phyloP scores from a whole-genome alignment of 805 yeast species.

The Tetrapisispora iriomotensis region DNA sequence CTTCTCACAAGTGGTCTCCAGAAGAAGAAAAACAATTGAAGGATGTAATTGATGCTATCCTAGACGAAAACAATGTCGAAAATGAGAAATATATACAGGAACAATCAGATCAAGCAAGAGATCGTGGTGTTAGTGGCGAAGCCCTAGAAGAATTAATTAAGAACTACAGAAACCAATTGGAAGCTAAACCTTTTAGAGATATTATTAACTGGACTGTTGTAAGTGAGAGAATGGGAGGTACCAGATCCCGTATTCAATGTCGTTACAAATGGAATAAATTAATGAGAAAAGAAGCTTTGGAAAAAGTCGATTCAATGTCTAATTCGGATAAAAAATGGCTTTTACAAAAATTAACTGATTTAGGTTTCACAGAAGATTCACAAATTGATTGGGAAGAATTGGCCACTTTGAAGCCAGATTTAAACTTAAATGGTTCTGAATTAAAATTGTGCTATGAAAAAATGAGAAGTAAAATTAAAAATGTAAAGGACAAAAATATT shows the following conservation, averaged over 20 bases:
- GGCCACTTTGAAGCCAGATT: slow-evolving; percentile 37
- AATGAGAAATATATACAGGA: slow-evolving; percentile 9
- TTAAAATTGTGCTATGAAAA: slow-evolving; percentile 52
- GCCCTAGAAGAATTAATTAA: slow-evolving; percentile 5
- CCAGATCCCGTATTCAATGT: slow-evolving; percentile 85
- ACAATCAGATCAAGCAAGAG: slow-evolving; percentile 4
- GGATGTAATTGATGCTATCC: slow-evolving; percentile 42
- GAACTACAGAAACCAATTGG: slow-evolving; percentile 10
- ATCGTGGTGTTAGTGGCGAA: slow-evolving; percentile 8
- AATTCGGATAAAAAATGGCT: slow-evolving; percentile 43
- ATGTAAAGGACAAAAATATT: slow-evolving; percentile 33
- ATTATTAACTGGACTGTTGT: slow-evolving; percentile 85
- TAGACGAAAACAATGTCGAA: slow-evolving; percentile 25
- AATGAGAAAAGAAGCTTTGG: slow-evolving; percentile 45
- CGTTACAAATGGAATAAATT: slow-evolving; percentile 91
- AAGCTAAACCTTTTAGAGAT: slow-evolving; percentile 26
- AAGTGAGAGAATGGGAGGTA: slow-evolving; percentile 81
- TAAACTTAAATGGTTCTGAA: slow-evolving; percentile 51
- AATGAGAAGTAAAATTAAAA: slow-evolving; percentile 44
- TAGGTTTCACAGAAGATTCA: slow-evolving; percentile 33
- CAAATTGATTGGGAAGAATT: slow-evolving; percentile 47
- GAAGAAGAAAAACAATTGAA: slow-evolving; percentile 60
- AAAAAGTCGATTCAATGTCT: slow-evolving; percentile 36
- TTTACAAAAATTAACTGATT: slow-evolving; percentile 36
- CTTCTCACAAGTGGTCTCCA: slow-evolving; percentile 67